Base-by-base conservation (phyloP, 345 rosid species). In the Citrus hindsii region DNA sequence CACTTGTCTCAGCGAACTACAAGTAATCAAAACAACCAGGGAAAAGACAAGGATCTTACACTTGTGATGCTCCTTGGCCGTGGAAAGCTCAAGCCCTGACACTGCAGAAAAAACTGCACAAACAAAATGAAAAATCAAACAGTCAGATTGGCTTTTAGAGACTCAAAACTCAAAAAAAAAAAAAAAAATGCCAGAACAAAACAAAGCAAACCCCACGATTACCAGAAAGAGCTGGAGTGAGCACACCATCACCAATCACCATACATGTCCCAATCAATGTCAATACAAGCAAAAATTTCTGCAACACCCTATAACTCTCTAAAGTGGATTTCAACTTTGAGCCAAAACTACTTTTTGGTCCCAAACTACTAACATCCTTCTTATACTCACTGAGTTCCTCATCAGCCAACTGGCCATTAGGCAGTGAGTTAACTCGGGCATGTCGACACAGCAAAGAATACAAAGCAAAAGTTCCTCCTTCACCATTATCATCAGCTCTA, bases 231-330 rank as follows among this genome's bases (percentile, higher is more conserved):
- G 98, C 96, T 74, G 98, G 96, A 7, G 96, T 90, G 24, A 92
- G 91, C 65, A 94, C 93, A 76, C 97, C 97, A 84, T 94, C 98
- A 79, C 98, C 98, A 79, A 94, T 93, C 59, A 93, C 95, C 98
- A 94, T 94, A 87, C 95, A 94, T 65, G 98, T 90, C 80, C 98
- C 98, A 82, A 94, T 83, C 89, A 94, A 85, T 82, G 97, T 90
- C 76, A 94, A 65, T 13, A 93, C 84, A 75, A 94, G 97, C 88
- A 94, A 79, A 69, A 88, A 63, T 86, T 86, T 88, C 90, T 93
- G 97, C 86, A 93, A 71, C 38, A 90, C 92, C 65, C 88, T 77
- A 64, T 86, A 86, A 75, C 83, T 90, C 90, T 94, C 97, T 38
- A 94, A 74, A 12, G 84, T 86, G 7, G 90, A 85, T 84, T 91